These are phyloP conservation scores for Xerocomellus chrysenteron DNA, from an alignment of 768 basidiomycete genomes.

Conservation along the genomic window DNA sequence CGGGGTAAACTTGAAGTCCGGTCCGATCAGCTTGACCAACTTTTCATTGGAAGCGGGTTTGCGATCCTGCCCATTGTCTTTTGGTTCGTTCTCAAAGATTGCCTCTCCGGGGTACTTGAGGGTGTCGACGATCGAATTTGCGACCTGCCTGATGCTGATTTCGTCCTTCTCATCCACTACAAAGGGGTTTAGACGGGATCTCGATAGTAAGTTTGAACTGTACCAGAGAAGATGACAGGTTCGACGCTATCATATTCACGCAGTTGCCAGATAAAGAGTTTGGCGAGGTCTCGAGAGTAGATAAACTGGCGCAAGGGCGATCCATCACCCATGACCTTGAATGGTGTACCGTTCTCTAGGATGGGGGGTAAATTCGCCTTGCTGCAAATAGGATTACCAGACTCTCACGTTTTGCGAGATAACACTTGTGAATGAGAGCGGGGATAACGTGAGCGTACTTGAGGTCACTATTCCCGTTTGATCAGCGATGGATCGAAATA, in stretches of 20 bases:
- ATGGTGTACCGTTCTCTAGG: slow-evolving; percentile 76
- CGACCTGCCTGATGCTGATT: slow-evolving; percentile 87
- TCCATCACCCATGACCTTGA: slow-evolving; percentile 86
- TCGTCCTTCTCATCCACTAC: slow-evolving; percentile 91
- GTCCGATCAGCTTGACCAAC: slow-evolving; percentile 66
- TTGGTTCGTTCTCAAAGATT: slow-evolving; percentile 58
- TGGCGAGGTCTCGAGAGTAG: slow-evolving; percentile 94
- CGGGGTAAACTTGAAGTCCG: slow-evolving; percentile 84
- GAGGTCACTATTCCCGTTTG: slow-evolving; percentile 59
- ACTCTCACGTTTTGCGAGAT: slow-evolving; percentile 78
- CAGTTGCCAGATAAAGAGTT: slow-evolving; percentile 91
- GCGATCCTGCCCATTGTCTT: slow-evolving; percentile 92
- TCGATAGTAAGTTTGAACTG: slow-evolving; percentile 7
- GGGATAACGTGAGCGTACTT: slow-evolving; percentile 95
- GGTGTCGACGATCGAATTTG: slow-evolving; percentile 86
- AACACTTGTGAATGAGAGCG: slow-evolving; percentile 89
- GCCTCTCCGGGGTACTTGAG: slow-evolving; percentile 79
- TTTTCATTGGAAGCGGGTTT: slow-evolving; percentile 96
- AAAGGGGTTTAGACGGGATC: neutral
- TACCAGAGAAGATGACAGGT: slow-evolving; percentile 89
- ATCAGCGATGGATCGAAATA: neutral
- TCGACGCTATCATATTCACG: slow-evolving; percentile 91
- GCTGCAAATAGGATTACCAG: neutral
- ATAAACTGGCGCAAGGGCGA: slow-evolving; percentile 97
- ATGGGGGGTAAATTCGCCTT: neutral